phyloP scores from a whole-genome alignment of 2,329 filamentous ascomycete species.

The Venturia effusa region DNA sequence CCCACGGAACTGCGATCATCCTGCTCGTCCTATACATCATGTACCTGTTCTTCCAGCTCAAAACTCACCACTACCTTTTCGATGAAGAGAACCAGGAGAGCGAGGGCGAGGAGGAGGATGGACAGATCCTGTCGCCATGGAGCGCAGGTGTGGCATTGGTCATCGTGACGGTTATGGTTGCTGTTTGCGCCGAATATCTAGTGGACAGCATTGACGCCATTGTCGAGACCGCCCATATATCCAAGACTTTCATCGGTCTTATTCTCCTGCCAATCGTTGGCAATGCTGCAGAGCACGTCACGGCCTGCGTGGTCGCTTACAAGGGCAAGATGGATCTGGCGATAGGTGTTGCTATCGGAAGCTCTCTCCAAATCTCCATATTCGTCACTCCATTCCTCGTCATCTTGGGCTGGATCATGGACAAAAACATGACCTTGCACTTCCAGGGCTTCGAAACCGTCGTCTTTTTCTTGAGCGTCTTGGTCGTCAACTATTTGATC shows the following conservation, averaged over 20 bases:
- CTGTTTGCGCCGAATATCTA: slow-evolving; percentile 42
- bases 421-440: slow-evolving; percentile 53
- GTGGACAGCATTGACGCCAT: slow-evolving; percentile 45
- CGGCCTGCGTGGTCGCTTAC: slow-evolving; percentile 42
- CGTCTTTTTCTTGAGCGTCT: slow-evolving; percentile 69
- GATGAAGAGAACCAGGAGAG: slow-evolving; percentile 28
- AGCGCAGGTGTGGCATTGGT: slow-evolving; percentile 36
- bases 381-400: slow-evolving; percentile 48
- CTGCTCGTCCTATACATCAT: slow-evolving; percentile 42
- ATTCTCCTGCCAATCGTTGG: slow-evolving; percentile 47
- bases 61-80: slow-evolving; percentile 38
- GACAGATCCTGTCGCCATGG: slow-evolving; percentile 33
- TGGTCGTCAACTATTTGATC: slow-evolving; percentile 82
- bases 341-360: slow-evolving; percentile 44
- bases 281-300: slow-evolving; percentile 47
- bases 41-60: slow-evolving; percentile 45
- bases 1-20: slow-evolving; percentile 43
- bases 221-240: slow-evolving; percentile 39
- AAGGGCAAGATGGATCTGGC: slow-evolving; percentile 49
- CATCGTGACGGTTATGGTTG: slow-evolving; percentile 37
- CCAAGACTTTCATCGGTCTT: slow-evolving; percentile 46
- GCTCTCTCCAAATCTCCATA: slow-evolving; percentile 45
- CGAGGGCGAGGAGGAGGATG: slow-evolving; percentile 22
- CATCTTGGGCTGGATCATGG: slow-evolving; percentile 45
- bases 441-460: slow-evolving; percentile 86